Conservation (phyloP, 2,329 filamentous ascomycete species). For the Gaeumannomyces sp. region DNA sequence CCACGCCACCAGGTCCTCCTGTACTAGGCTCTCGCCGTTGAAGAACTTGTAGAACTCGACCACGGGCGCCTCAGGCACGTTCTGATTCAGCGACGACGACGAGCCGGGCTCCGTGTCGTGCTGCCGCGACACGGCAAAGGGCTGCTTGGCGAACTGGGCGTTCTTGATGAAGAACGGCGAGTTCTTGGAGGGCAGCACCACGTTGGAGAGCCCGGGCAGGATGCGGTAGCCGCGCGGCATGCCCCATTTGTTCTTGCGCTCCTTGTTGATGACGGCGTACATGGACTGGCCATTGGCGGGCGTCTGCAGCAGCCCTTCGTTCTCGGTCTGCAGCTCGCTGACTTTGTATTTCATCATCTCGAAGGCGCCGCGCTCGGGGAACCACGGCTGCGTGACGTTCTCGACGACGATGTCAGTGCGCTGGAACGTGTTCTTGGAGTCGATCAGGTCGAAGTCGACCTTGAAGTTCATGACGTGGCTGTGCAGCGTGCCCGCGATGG, state of each 20-base stretch:
- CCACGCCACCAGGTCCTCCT: constrained; percentile 38
- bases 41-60: constrained; percentile 35
- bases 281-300: constrained; percentile 30
- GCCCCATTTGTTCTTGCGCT: constrained; percentile 33
- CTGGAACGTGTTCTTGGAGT: constrained; percentile 28
- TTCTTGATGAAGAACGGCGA: constrained; percentile 25
- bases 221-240: constrained; percentile 36
- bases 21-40: constrained; percentile 34
- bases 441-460: constrained; percentile 33
- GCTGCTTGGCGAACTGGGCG: constrained; percentile 19
- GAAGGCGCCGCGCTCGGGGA: constrained; percentile 28
- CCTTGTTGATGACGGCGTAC: constrained; percentile 32
- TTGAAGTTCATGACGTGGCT: constrained; percentile 34
- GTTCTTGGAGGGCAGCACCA: constrained; percentile 29
- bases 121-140: constrained; percentile 34
- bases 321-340: constrained; percentile 19
- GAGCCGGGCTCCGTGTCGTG: constrained; percentile 38
- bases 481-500: constrained; percentile 29
- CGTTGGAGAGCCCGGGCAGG: constrained; percentile 27
- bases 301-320: constrained; percentile 23
- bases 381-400: constrained; percentile 29
- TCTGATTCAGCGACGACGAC: constrained; percentile 27
- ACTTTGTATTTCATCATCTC: constrained; percentile 26
- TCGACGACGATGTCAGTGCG: constrained; percentile 26
- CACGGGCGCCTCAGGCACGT: constrained; percentile 28